A percentile compares a stretch with the other conserved stretches of the same genome.
phyloP scores from a whole-genome alignment of 2,329 filamentous ascomycete species.

The Fusarium scirpi region DNA sequence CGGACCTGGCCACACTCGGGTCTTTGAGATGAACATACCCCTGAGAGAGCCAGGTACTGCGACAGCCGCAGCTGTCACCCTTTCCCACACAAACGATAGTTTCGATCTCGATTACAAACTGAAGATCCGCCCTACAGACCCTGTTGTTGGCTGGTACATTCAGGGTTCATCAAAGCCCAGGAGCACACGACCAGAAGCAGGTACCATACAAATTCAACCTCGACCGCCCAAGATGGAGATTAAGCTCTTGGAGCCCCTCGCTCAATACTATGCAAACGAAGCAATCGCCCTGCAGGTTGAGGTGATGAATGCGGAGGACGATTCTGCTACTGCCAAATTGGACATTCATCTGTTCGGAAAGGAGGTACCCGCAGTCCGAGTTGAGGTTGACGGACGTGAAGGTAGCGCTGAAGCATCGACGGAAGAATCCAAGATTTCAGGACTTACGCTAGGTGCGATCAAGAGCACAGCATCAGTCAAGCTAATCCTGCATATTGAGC shows the following conservation, averaged over 20 bases:
- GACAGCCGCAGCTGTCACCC: constrained; percentile 70
- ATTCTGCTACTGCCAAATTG: constrained; percentile 77
- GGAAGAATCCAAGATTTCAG: constrained; percentile 59
- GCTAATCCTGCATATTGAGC: constrained; percentile 63
- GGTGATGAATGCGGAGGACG: constrained; percentile 85
- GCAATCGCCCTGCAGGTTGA: constrained; percentile 74
- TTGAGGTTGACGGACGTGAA: constrained; percentile 54
- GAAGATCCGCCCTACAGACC: constrained; percentile 59
- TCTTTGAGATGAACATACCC: constrained; percentile 78
- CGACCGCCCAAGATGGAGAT: constrained; percentile 94
- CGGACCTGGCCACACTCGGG: constrained; percentile 72
- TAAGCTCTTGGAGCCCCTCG: constrained; percentile 68
- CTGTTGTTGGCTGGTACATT: constrained; percentile 64
- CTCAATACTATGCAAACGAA: constrained; percentile 90
- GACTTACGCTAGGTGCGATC: constrained; percentile 62
- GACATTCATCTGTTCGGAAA: constrained; percentile 76
- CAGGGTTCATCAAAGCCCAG: constrained; percentile 58
- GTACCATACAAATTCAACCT: constrained; percentile 79
- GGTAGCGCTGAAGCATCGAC: constrained; percentile 50
- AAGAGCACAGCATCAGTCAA: constrained; percentile 57
- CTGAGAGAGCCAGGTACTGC: constrained; percentile 87
- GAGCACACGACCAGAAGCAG: constrained; percentile 62
- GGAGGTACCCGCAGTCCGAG: constrained; percentile 59
- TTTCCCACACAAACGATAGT: constrained; percentile 71
- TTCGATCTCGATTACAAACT: constrained; percentile 77